Percentiles rank a stretch among this genome's conserved stretches.
phyloP scores from a whole-genome alignment of 805 yeast genomes.

The Torulaspora gathmanii region DNA sequence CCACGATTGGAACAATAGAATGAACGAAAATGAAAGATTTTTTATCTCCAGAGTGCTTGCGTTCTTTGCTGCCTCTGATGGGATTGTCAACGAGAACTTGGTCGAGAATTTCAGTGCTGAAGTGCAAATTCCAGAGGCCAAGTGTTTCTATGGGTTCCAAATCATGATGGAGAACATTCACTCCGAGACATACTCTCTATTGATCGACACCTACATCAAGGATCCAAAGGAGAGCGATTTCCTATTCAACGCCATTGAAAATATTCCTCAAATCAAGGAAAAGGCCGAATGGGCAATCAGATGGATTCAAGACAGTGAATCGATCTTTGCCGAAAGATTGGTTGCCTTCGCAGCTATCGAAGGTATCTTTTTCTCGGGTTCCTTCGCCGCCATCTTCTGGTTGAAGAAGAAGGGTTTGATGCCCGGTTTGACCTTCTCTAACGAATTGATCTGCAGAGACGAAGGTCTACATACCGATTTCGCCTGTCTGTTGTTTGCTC shows the following conservation, averaged over 20 bases:
- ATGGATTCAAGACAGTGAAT: conserved; percentile 88
- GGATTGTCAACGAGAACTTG: conserved; percentile 95
- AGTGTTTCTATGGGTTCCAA: conserved; percentile 98
- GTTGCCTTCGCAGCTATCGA: conserved; percentile 99
- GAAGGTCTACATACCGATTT: conserved; percentile 99
- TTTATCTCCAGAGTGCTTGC: conserved; percentile 92
- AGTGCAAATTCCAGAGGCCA: conserved; percentile 96
- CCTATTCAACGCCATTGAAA: conserved; percentile 92
- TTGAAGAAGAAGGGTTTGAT: conserved; percentile 96
- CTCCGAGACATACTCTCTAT: conserved; percentile 91
- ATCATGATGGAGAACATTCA: conserved; percentile 99
- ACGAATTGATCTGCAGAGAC: conserved; percentile 95
- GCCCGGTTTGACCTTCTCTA: conserved; percentile 98
- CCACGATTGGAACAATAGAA: conserved; percentile 85
- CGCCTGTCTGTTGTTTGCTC: conserved; percentile 92
- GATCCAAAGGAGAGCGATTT: conserved; percentile 90
- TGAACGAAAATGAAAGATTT: conserved; percentile 88
- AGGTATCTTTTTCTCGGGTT: conserved; percentile 97
- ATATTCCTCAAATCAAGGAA: conserved; percentile 91
- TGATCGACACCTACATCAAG: conserved; percentile 92
- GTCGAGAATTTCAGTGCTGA: conserved; percentile 97
- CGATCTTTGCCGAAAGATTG: conserved; percentile 89
- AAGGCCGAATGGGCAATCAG: conserved; percentile 99
- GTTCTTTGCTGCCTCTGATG: conserved; percentile 97
- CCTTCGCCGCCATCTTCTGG: conserved; percentile 98